Conservation (phyloP, 176 grass and related monocot species). For the Eragrostis curvula region DNA sequence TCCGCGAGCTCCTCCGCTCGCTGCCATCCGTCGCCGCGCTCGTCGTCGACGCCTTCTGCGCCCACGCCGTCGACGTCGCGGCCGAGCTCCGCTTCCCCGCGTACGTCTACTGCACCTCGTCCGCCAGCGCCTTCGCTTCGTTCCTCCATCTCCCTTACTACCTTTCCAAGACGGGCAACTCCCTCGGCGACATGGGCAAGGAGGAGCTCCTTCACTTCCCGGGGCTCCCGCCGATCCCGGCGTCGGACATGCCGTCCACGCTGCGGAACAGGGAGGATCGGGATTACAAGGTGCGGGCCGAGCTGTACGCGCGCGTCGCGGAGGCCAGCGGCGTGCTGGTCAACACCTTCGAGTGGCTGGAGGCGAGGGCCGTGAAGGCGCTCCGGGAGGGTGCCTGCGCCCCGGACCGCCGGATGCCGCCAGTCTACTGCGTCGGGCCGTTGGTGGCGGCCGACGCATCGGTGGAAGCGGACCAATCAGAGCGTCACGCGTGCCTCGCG, state of each 20-base stretch:
- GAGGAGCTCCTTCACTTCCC: background rate
- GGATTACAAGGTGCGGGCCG: background rate
- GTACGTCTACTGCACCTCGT: background rate
- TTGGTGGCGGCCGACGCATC: background rate
- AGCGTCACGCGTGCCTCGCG: background rate
- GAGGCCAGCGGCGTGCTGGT: background rate
- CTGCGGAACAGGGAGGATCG: background rate
- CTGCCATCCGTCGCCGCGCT: background rate
- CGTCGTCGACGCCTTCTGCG: background rate
- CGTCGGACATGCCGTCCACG: background rate
- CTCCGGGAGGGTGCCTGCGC: background rate
- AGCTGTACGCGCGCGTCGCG: background rate
- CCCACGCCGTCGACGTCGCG: background rate
- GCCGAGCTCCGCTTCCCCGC: background rate
- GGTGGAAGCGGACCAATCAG: too few species aligned
- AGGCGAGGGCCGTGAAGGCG: background rate
- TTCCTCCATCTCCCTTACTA: background rate
- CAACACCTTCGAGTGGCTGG: slow-evolving; percentile 1
- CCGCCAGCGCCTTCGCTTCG: background rate
- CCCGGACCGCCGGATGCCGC: background rate
- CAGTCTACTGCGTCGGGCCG: slow-evolving; percentile 14
- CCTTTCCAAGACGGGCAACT: background rate
- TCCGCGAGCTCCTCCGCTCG: background rate
- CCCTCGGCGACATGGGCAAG: background rate
- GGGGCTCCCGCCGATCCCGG: background rate